Conservation (phyloP, 352 stramenopile genomes). For the Pythium aristosporum region DNA sequence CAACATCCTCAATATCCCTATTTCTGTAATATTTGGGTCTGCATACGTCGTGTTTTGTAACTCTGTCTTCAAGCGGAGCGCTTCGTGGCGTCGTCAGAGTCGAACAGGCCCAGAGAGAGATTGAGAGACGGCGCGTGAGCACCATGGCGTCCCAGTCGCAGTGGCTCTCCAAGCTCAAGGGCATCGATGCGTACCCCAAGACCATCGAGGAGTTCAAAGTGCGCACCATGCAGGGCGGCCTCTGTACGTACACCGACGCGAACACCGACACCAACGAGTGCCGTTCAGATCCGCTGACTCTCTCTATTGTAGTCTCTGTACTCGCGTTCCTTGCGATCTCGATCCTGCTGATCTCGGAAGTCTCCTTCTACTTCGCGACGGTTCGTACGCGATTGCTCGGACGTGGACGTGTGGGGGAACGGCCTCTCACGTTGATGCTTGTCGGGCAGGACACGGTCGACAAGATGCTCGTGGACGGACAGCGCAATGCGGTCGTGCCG, state of each 20-base stretch:
- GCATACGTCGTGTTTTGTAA: conserved; percentile 15
- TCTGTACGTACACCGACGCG: conserved; percentile 46
- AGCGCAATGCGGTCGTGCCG: conserved; percentile 59
- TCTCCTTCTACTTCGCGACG: conserved; percentile 73
- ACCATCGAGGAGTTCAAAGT: conserved; percentile 90
- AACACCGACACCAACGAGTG: background rate
- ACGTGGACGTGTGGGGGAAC: background rate
- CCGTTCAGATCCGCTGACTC: conserved; percentile 6
- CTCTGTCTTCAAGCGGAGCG: conserved; percentile 13
- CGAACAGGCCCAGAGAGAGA: background rate
- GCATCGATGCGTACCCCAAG: conserved; percentile 84
- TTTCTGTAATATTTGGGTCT: background rate
- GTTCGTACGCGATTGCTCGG: conserved; percentile 20
- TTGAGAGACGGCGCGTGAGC: background rate
- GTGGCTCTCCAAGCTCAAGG: conserved; percentile 37
- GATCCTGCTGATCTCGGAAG: conserved; percentile 67
- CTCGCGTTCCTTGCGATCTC: conserved; percentile 66
- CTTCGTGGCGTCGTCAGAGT: conserved; percentile 24
- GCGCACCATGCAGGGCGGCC: conserved; percentile 71
- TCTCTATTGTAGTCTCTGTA: conserved; percentile 54
- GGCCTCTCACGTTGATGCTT: background rate
- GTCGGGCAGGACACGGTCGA: conserved; percentile 66
- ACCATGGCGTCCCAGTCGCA: conserved; percentile 25
- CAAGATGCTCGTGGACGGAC: conserved; percentile 84
- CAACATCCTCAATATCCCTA: conserved; percentile 1